phyloP scores from a whole-genome alignment of 2,329 filamentous ascomycete genomes.

The Hymenoscyphus salicellus region DNA sequence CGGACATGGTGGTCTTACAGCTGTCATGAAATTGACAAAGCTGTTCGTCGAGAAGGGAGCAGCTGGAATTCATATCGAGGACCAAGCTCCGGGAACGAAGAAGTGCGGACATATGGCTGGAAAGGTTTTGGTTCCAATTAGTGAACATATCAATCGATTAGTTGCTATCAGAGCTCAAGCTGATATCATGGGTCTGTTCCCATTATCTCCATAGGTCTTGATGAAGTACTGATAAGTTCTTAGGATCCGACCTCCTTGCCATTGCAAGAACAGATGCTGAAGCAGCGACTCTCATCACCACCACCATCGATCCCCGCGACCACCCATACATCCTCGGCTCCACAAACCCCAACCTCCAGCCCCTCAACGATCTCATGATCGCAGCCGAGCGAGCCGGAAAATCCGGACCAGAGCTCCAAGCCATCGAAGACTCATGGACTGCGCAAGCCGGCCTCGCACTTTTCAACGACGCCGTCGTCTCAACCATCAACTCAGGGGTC shows the following conservation, averaged over 20 bases:
- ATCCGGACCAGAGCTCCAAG: slow-evolving; percentile 74
- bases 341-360: slow-evolving; percentile 80
- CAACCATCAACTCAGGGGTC: slow-evolving; percentile 69
- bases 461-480: slow-evolving; percentile 85
- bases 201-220: not conserved
- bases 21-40: slow-evolving; percentile 99
- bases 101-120: slow-evolving; percentile 99
- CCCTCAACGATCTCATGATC: slow-evolving; percentile 87
- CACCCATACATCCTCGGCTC: slow-evolving; percentile 88
- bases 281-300: slow-evolving; percentile 94
- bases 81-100: slow-evolving; percentile 97
- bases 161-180: slow-evolving; percentile 96
- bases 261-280: slow-evolving; percentile 96
- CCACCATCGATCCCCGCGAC: slow-evolving; percentile 92
- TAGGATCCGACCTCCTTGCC: slow-evolving; percentile 78
- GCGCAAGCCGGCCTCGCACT: slow-evolving; percentile 75
- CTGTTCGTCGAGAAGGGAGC: slow-evolving; percentile 95
- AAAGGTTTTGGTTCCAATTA: slow-evolving; percentile 94
- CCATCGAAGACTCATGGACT: slow-evolving; percentile 88
- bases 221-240: slow-evolving; percentile 19
- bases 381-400: slow-evolving; percentile 81
- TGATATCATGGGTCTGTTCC: slow-evolving; percentile 81
- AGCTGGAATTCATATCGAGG: slow-evolving; percentile 97
- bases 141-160: slow-evolving; percentile 95
- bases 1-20: slow-evolving; percentile 94